Evolutionary conservation across 75 land plant genomes (phyloP).

Genomic region (Pinus tabuliformis): DNA sequence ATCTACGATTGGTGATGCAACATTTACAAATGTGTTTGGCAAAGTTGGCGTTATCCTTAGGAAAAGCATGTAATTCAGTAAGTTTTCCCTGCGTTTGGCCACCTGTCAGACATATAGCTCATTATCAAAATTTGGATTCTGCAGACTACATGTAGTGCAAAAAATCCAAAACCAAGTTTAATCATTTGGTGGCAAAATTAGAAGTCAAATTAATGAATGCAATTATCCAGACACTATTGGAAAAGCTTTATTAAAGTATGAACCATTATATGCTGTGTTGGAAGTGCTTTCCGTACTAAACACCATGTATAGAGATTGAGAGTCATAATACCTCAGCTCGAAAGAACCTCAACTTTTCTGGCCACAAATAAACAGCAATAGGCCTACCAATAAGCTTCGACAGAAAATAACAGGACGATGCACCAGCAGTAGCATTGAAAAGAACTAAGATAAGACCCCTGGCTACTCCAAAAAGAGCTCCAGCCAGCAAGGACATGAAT

Average conservation of each 20-base stretch:
- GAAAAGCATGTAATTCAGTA: slow-evolving; percentile 95
- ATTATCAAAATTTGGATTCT: background rate
- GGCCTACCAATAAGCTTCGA: slow-evolving; percentile 84
- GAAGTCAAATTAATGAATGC: background rate
- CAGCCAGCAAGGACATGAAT: slow-evolving; percentile 87
- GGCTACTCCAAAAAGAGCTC: slow-evolving; percentile 79
- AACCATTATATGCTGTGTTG: background rate
- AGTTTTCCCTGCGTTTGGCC: slow-evolving; percentile 61
- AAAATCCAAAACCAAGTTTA: background rate
- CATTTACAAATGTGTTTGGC: slow-evolving; percentile 91
- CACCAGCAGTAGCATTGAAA: slow-evolving; percentile 81
- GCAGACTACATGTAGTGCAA: background rate
- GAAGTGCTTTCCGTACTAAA: background rate
- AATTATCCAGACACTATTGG: background rate
- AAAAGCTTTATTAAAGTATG: background rate
- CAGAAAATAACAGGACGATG: slow-evolving; percentile 86
- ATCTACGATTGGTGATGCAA: slow-evolving; percentile 95
- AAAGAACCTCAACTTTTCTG: slow-evolving; percentile 78
- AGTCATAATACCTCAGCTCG: slow-evolving; percentile 57
- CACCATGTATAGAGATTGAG: background rate
- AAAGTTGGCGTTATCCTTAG: slow-evolving; percentile 85
- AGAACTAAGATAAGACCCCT: slow-evolving; percentile 69
- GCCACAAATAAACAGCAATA: slow-evolving; percentile 68
- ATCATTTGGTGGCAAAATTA: background rate
- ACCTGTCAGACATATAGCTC: slow-evolving; percentile 47